phyloP scores from a whole-genome alignment of 2,329 filamentous ascomycete species.

The Tetracladium maxilliforme region DNA sequence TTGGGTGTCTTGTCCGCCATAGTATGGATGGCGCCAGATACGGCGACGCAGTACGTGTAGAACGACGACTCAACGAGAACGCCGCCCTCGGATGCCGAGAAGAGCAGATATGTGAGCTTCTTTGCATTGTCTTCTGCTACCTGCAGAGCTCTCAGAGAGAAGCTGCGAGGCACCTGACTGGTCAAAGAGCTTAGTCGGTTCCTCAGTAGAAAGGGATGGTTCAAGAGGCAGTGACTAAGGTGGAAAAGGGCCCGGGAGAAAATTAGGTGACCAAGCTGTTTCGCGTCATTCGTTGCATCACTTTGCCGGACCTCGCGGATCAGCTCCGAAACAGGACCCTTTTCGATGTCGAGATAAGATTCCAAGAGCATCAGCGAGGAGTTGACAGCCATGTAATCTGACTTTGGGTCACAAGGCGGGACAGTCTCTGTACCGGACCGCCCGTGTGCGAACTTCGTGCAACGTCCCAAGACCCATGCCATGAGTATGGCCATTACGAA shows the following conservation, averaged over 20 bases:
- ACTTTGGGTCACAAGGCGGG: conserved; percentile 19
- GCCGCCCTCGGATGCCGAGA: too few relatives aligned
- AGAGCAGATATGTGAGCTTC: too few relatives aligned
- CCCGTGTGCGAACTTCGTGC: conserved; percentile 14
- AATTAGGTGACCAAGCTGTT: conserved; percentile 11
- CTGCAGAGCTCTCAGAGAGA: too few relatives aligned
- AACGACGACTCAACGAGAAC: too few relatives aligned
- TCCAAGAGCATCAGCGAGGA: conserved; percentile 17
- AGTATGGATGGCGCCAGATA: too few relatives aligned
- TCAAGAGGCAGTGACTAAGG: conserved; percentile 17
- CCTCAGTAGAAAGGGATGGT: conserved; percentile 18
- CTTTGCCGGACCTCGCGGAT: conserved; percentile 3
- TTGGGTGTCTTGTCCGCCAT: too few relatives aligned
- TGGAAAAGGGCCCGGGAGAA: conserved; percentile 18
- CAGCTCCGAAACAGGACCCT: conserved; percentile 8
- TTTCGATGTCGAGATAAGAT: conserved; percentile 12
- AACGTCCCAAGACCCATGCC: conserved; percentile 16
- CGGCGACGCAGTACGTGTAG: too few relatives aligned
- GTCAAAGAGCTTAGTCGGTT: conserved; percentile 11
- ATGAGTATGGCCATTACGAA: conserved; percentile 16
- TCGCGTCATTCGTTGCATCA: conserved; percentile 8
- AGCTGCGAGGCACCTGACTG: conserved; percentile 14
- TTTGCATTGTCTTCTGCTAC: too few relatives aligned
- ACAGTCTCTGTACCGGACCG: conserved; percentile 7
- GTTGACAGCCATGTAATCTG: conserved; percentile 16